A percentile compares a stretch with the other conserved stretches of the same genome.
Evolutionary conservation across 140 eudicot species (phyloP).

Genomic region (Ambrosia hybrid): DNA sequence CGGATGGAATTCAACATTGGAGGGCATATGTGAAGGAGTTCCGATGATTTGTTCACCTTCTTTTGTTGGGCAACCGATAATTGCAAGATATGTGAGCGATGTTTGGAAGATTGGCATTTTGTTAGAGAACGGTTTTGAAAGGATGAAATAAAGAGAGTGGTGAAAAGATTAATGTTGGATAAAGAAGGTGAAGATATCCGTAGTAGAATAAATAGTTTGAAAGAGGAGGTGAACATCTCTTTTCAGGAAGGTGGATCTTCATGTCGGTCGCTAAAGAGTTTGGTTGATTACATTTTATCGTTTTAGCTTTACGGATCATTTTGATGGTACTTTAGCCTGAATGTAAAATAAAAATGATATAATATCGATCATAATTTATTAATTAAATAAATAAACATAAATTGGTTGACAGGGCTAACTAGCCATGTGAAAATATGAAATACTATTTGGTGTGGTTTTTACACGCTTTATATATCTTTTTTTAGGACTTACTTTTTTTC

Average conservation of each 20-base stretch:
- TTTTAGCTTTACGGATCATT: not conserved
- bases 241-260: slow-evolving; percentile 50
- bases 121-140: slow-evolving; percentile 31
- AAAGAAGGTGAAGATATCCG: slow-evolving; percentile 51
- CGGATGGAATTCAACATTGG: slow-evolving; percentile 75
- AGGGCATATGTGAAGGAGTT: slow-evolving; percentile 64
- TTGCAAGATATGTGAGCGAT: slow-evolving; percentile 44
- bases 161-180: slow-evolving; percentile 39
- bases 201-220: slow-evolving; percentile 17
- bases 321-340: not conserved
- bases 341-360: no score
- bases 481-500: no score
- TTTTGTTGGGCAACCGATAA: slow-evolving; percentile 44
- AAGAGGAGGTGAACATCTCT: slow-evolving; percentile 34
- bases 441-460: no score
- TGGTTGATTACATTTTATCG: slow-evolving; percentile 32
- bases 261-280: slow-evolving; percentile 19
- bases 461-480: no score
- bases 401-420: no score
- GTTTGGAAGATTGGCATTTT: slow-evolving; percentile 52
- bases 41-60: slow-evolving; percentile 66
- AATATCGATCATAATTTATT: no score
- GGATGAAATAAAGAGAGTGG: slow-evolving; percentile 20
- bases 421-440: no score
- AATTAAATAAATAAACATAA: no score